A percentile compares a stretch with the other conserved stretches of the same genome.
Conservation (phyloP, 2,329 filamentous ascomycete species). For the Biscogniauxia marginata region DNA sequence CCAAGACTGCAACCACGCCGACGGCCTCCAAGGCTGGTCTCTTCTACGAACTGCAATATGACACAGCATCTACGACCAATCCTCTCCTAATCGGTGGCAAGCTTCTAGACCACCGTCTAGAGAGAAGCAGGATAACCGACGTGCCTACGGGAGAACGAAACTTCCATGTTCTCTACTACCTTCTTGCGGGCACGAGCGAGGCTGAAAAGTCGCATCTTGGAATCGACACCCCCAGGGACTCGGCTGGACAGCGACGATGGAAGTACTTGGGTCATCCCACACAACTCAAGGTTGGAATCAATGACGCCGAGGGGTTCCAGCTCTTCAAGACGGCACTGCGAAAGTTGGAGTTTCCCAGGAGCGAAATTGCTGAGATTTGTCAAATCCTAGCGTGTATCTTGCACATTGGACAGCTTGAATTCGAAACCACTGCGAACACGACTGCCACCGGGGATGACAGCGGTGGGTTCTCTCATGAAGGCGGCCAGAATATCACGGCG, state of each 20-base stretch:
- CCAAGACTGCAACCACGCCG: constrained; percentile 92
- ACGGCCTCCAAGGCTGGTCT: constrained; percentile 94
- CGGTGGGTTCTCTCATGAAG: constrained; percentile 94
- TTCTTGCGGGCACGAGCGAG: constrained; percentile 85
- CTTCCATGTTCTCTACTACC: constrained; percentile 94
- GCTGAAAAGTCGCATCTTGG: constrained; percentile 86
- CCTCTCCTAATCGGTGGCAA: constrained; percentile 92
- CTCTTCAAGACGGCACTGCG: constrained; percentile 95
- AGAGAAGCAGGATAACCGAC: constrained; percentile 85
- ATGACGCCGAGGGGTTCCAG: constrained; percentile 92
- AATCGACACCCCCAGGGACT: constrained; percentile 45
- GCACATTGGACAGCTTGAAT: constrained; percentile 97
- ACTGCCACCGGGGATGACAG: constrained; percentile 82
- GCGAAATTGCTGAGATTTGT: constrained; percentile 95
- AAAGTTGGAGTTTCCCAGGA: constrained; percentile 89
- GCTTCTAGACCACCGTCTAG: constrained; percentile 86
- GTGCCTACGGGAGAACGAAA: constrained; percentile 95
- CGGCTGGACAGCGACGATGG: constrained; percentile 73
- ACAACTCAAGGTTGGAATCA: constrained; percentile 94
- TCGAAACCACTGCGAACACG: constrained; percentile 78
- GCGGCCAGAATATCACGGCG: constrained; percentile 77
- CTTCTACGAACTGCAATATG: constrained; percentile 95
- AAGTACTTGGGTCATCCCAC: constrained; percentile 95
- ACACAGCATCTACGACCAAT: constrained; percentile 79
- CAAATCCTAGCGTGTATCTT: constrained; percentile 90